These are phyloP conservation scores for Physcia stellaris DNA, from an alignment of 495 filamentous ascomycete species.

Conservation along the genomic window DNA sequence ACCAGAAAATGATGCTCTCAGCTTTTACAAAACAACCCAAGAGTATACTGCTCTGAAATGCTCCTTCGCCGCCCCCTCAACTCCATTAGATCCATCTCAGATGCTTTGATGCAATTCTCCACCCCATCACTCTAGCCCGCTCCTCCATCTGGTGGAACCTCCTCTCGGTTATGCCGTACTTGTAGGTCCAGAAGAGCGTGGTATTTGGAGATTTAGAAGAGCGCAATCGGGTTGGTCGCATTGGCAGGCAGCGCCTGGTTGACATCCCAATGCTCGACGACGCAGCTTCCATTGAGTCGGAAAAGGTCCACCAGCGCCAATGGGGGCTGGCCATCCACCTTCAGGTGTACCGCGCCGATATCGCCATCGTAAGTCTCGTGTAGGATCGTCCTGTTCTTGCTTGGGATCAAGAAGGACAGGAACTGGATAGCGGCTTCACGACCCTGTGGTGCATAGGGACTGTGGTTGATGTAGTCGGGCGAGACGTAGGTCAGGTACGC, in stretches of 20 bases:
- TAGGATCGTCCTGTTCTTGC: background rate
- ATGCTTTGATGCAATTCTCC: no score
- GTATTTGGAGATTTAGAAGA: no score
- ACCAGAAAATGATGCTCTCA: no score
- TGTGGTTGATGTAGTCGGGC: conserved; percentile 5
- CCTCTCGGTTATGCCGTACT: no score
- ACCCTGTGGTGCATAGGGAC: background rate
- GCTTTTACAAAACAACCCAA: no score
- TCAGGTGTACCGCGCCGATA: conserved; percentile 1
- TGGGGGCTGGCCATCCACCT: background rate
- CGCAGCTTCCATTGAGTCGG: background rate
- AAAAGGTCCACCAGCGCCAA: conserved; percentile 1
- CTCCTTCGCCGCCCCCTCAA: no score
- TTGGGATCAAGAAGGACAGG: background rate
- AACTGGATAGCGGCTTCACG: background rate
- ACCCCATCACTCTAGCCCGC: no score
- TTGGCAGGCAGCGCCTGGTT: conserved; percentile 1
- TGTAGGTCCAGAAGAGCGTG: no score
- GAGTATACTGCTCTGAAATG: no score
- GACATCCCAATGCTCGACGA: conserved; percentile 4
- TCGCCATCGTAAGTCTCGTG: background rate
- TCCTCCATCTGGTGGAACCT: no score
- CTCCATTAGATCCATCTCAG: no score
- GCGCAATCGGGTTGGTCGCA: conserved; percentile 1
- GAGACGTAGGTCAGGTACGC: conserved; percentile 4